Evolutionary conservation across 1,284 basidiomycete species (phyloP).

Genomic region (Ganoderma lucidum): DNA sequence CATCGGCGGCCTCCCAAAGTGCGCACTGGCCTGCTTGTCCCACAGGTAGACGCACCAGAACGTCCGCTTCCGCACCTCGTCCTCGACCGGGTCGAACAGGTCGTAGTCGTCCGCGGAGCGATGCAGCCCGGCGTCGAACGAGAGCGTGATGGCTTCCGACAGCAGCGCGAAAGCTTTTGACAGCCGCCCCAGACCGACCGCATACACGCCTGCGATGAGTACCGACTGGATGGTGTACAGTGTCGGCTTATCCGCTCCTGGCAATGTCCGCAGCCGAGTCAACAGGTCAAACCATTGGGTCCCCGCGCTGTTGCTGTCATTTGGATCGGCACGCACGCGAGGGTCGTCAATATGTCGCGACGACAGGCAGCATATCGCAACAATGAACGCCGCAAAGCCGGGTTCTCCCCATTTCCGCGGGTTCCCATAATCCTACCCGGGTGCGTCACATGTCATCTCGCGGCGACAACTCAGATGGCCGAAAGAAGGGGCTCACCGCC

Average conservation of each 20-base stretch:
- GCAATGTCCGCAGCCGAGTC: conserved; percentile 82
- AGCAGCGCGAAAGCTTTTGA: conserved; percentile 86
- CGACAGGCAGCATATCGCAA: conserved; percentile 87
- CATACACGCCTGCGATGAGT: conserved; percentile 87
- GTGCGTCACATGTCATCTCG: conserved; percentile 39
- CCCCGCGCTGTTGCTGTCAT: conserved; percentile 85
- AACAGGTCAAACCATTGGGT: conserved; percentile 91
- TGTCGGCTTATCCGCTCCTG: conserved; percentile 87
- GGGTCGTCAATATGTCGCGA: conserved; percentile 91
- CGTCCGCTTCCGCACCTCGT: too few relatives aligned
- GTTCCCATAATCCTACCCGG: conserved; percentile 83
- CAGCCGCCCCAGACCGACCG: conserved; percentile 87
- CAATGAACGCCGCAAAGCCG: conserved; percentile 90
- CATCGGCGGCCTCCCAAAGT: conserved; percentile 88
- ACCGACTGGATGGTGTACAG: conserved; percentile 90
- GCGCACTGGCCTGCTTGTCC: conserved; percentile 86
- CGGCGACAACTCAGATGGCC: conserved; percentile 15
- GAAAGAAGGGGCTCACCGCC: conserved; percentile 56
- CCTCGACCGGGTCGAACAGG: too few relatives aligned
- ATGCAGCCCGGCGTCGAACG: too few relatives aligned
- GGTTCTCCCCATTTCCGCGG: conserved; percentile 93
- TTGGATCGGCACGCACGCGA: conserved; percentile 81
- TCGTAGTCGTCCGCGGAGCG: too few relatives aligned
- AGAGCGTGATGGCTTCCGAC: conserved; percentile 84
- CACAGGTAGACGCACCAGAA: too few relatives aligned